phyloP scores from a whole-genome alignment of 164 flowering plant species.

The Vitis labrusca region DNA sequence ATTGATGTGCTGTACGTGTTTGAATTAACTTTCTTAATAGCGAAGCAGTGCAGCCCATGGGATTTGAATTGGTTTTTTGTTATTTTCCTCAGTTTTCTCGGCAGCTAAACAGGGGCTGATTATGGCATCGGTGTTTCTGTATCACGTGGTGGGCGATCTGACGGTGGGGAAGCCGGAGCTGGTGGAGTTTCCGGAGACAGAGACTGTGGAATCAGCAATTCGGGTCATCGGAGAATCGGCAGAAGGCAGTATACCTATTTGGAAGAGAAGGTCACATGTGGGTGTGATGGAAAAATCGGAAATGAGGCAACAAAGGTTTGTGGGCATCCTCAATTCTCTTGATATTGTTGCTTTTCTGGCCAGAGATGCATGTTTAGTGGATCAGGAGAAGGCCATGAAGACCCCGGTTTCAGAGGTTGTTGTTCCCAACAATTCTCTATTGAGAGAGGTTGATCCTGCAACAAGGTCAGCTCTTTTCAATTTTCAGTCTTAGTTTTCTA shows the following conservation, averaged over 20 bases:
- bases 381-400: conserved; percentile 80
- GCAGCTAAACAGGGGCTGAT: neutral
- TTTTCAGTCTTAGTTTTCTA: neutral
- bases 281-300: conserved; percentile 56
- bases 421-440: conserved; percentile 56
- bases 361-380: conserved; percentile 53
- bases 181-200: conserved; percentile 75
- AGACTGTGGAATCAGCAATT: conserved; percentile 84
- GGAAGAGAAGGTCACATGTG: conserved; percentile 64
- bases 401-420: conserved; percentile 86
- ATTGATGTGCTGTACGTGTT: too few relatives aligned
- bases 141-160: conserved; percentile 95
- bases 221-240: conserved; percentile 76
- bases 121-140: conserved; percentile 90
- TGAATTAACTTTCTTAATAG: too few relatives aligned
- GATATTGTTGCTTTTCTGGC: conserved; percentile 85
- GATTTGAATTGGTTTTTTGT: neutral
- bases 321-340: conserved; percentile 81
- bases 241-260: conserved; percentile 84
- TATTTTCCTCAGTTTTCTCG: neutral
- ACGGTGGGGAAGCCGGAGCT: conserved; percentile 95
- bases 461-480: conserved; percentile 58
- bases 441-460: conserved; percentile 87
- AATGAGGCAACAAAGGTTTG: conserved; percentile 78
- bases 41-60: neutral